Evolutionary conservation across 768 basidiomycete species (phyloP).

Genomic region (Strobilomyces echinocephalus): DNA sequence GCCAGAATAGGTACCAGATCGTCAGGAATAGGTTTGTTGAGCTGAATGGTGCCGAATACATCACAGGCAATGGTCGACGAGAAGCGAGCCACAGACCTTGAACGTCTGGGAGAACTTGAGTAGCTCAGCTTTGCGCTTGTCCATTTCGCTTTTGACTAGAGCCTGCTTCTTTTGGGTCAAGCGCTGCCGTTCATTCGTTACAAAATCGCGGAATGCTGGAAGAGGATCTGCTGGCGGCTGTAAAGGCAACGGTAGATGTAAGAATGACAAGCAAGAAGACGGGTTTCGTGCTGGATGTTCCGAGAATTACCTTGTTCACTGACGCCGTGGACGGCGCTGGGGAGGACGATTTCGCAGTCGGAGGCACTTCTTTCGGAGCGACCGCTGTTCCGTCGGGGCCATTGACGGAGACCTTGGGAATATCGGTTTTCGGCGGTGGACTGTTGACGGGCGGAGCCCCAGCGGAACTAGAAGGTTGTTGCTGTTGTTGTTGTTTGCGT

Average conservation of each 20-base stretch:
- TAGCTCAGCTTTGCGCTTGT: conserved; percentile 88
- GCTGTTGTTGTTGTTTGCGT: conserved; percentile 45
- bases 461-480: conserved; percentile 15
- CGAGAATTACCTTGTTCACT: conserved; percentile 45
- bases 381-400: conserved; percentile 66
- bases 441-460: conserved; percentile 28
- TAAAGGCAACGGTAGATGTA: conserved; percentile 6
- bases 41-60: conserved; percentile 37
- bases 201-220: conserved; percentile 87
- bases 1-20: conserved; percentile 90
- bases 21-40: conserved; percentile 92
- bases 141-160: conserved; percentile 87
- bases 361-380: conserved; percentile 37
- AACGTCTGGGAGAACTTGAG: conserved; percentile 91
- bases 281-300: neutral
- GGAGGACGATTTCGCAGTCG: conserved; percentile 59
- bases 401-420: conserved; percentile 74
- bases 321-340: conserved; percentile 48
- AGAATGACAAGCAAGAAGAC: conserved; percentile 4
- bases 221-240: conserved; percentile 72
- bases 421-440: conserved; percentile 36
- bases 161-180: conserved; percentile 88
- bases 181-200: conserved; percentile 85
- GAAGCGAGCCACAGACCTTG: conserved; percentile 58
- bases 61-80: neutral